Percentiles rank a stretch among this genome's conserved stretches.
Evolutionary conservation across 2,329 filamentous ascomycete genomes (phyloP).

Genomic region (Pseudomassariella vexata): DNA sequence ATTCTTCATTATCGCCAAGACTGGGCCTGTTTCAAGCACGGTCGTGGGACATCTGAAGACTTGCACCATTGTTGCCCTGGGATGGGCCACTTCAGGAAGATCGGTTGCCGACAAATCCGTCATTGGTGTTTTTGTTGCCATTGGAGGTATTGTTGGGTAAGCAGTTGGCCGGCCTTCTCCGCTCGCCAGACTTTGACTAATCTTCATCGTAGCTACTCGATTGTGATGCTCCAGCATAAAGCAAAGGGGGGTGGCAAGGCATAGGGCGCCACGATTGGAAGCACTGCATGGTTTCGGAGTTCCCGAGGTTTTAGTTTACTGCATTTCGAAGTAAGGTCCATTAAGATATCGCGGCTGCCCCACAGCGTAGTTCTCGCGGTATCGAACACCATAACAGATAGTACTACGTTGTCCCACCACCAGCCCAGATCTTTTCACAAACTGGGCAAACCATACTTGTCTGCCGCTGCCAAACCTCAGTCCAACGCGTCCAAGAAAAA

Average conservation of each 20-base stretch:
- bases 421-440: too few species aligned
- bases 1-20: conserved; percentile 57
- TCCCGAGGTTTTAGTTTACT: too few species aligned
- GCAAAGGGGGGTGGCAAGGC: conserved; percentile 3
- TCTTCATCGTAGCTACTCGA: conserved; percentile 6
- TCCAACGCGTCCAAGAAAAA: too few species aligned
- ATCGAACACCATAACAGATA: too few species aligned
- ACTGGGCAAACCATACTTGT: too few species aligned
- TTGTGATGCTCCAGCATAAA: conserved; percentile 8
- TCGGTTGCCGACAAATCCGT: conserved; percentile 50
- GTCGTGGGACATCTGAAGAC: conserved; percentile 64
- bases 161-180: conserved; percentile 17
- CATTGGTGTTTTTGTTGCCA: conserved; percentile 48
- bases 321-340: too few species aligned
- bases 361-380: too few species aligned
- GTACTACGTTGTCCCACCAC: too few species aligned
- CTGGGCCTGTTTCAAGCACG: conserved; percentile 58
- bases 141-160: conserved; percentile 53
- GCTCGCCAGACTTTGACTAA: not conserved
- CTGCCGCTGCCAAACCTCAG: too few species aligned
- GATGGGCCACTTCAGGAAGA: conserved; percentile 53
- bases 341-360: too few species aligned
- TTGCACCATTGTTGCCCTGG: conserved; percentile 58
- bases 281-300: too few species aligned
- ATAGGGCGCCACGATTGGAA: too few species aligned